phyloP scores from a whole-genome alignment of 2,329 filamentous ascomycete genomes.

The Alternaria arborescens region DNA sequence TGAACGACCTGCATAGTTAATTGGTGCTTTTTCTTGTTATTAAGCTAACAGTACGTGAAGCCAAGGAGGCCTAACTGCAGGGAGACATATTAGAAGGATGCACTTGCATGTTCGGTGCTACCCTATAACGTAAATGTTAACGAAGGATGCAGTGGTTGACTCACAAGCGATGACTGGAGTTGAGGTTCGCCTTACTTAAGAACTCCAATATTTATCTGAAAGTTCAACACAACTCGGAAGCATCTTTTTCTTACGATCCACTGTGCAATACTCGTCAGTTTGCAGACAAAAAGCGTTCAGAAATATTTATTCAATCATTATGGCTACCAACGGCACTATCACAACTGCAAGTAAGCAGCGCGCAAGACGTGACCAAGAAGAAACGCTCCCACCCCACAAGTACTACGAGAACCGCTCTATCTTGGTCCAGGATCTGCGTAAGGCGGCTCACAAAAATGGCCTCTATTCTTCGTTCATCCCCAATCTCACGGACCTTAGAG shows the following conservation, averaged over 20 bases:
- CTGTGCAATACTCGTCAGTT: neutral
- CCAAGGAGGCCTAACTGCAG: neutral
- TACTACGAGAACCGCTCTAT: no score
- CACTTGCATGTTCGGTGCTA: neutral
- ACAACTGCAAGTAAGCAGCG: no score
- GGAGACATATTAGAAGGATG: neutral
- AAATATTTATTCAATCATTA: neutral
- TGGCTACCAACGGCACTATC: neutral
- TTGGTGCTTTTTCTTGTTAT: neutral
- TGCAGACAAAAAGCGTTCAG: neutral
- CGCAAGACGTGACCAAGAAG: no score
- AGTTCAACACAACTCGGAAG: neutral
- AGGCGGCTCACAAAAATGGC: no score
- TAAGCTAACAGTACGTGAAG: neutral
- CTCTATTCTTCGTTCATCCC: neutral
- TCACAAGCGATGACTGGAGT: slow-evolving; percentile 1
- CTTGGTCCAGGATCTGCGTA: no score
- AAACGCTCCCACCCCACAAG: no score
- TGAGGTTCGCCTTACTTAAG: neutral
- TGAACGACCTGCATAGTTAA: neutral
- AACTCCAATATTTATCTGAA: neutral
- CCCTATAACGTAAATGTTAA: neutral
- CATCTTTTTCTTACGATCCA: neutral
- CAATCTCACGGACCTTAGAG: neutral
- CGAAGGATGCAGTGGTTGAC: neutral